Base-by-base conservation (phyloP, 106 monocot genomes). In the Allium fistulosum region DNA sequence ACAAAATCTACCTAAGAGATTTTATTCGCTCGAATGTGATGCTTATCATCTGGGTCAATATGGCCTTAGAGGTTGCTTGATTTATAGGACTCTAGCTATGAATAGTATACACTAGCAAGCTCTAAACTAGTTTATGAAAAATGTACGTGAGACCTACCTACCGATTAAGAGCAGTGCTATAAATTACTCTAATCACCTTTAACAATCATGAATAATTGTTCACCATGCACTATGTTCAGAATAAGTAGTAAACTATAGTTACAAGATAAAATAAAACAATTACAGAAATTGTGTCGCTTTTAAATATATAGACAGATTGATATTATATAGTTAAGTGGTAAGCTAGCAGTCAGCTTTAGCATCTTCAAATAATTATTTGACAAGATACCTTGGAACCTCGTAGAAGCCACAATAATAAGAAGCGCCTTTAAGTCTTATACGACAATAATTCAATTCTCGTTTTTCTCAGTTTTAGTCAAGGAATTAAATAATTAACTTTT, bases 21-120 rank as follows among this genome's bases (percentile, higher is more conserved):
- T 97, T 92, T 92, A 92, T 97, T 69, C 97, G 66, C 72, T 88
- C 73, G 49, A 97, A 90, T 52, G 82, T 55, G 61, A 92, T 92
- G 65, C 87, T 97, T 61, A 97, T 89, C 84, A 92, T 97, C 75
- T 97, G 97, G 58, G 92, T 97, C 75, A 97, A 67, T 89, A 92
- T 97, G 68, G 97, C 97, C 66, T 85, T 97, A 63, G 97, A 86
- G 61, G 97, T 97, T 59, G 84, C 88, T 80, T 92, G 97, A 79
- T 97, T 97, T 66, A 97, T 76, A 64, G 87, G 89, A 75, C 84
- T 97, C 84, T 97, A 92, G 72, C 97, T 97, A 68, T 22, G 22
- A 22, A 73, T 61, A 15, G 73, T 60, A 13, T 49, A 78, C 10
- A 72, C 14, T 28, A 53, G 53, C 66, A 10, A 68, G 48, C 49